Evolutionary conservation across 2,329 filamentous ascomycete species (phyloP).

Genomic region (Dichotomopilus funicola): DNA sequence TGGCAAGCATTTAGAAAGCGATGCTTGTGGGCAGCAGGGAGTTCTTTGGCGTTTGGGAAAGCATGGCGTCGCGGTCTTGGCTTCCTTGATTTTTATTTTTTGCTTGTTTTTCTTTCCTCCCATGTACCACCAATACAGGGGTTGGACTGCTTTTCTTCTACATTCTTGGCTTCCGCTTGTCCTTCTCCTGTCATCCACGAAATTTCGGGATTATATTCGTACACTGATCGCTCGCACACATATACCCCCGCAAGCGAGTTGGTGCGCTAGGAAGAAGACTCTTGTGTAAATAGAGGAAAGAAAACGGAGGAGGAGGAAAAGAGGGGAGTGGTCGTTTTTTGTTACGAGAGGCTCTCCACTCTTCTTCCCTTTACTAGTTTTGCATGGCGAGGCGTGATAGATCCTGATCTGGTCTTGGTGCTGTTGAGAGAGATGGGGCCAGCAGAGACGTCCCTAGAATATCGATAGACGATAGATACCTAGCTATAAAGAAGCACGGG

Average conservation of each 20-base stretch:
- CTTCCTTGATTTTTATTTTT: no score
- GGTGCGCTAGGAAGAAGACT: not conserved
- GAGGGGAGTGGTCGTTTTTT: not conserved
- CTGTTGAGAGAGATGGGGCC: no score
- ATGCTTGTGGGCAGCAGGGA: not conserved
- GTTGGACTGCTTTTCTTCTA: not conserved
- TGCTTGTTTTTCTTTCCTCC: not conserved
- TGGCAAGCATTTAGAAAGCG: not conserved
- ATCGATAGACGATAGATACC: constrained; percentile 11
- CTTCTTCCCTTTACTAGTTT: not conserved
- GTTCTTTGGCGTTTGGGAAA: not conserved
- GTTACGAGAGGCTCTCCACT: not conserved
- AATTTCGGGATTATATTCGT: no score
- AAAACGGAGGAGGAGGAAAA: not conserved
- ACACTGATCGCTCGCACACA: not conserved
- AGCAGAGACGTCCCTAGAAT: not conserved
- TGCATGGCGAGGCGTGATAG: constrained; percentile 3
- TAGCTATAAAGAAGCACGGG: not conserved
- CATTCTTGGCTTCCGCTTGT: not conserved
- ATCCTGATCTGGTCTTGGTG: not conserved
- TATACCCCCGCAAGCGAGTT: constrained; percentile 4
- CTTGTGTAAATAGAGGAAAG: no score
- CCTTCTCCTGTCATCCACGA: no score
- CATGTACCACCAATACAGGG: constrained; percentile 1
- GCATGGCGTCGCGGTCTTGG: constrained; percentile 10